Percentiles rank a stretch among this genome's conserved stretches.
phyloP scores from a whole-genome alignment of 768 basidiomycete species.

The Lactifluus piperatus region DNA sequence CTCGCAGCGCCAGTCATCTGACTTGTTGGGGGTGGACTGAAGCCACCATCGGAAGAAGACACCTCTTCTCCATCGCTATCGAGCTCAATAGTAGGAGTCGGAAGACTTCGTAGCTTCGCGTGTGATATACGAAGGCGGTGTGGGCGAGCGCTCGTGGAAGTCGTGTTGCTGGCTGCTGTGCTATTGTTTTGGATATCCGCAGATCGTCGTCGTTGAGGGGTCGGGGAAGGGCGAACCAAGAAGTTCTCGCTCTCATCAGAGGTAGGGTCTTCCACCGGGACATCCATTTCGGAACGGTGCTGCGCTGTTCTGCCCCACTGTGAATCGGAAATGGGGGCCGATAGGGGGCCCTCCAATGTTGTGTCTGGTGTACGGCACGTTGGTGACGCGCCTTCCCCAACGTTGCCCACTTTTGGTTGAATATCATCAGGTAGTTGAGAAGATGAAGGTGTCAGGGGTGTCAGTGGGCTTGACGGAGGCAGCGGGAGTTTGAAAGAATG shows the following conservation, averaged over 20 bases:
- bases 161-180: not conserved
- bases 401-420: not conserved
- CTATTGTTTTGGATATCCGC: not conserved
- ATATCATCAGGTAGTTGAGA: not conserved
- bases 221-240: not conserved
- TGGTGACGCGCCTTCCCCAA: not conserved
- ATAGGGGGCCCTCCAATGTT: not conserved
- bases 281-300: not conserved
- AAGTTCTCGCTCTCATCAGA: not conserved
- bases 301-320: not conserved
- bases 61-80: constrained; percentile 15
- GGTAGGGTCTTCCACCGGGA: not conserved
- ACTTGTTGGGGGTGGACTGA: not conserved
- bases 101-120: constrained; percentile 15
- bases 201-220: not conserved
- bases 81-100: not conserved
- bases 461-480: constrained; percentile 5
- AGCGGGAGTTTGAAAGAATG: not conserved
- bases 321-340: not conserved
- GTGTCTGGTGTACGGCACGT: not conserved
- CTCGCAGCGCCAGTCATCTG: not conserved
- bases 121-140: constrained; percentile 6
- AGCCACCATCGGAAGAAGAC: not conserved
- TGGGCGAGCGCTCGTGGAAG: not conserved
- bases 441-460: constrained; percentile 5